A percentile compares a stretch with the other conserved stretches of the same genome.
These are phyloP conservation scores for Colletotrichum musae DNA, from an alignment of 2,329 filamentous ascomycete species.

Conservation along the genomic window DNA sequence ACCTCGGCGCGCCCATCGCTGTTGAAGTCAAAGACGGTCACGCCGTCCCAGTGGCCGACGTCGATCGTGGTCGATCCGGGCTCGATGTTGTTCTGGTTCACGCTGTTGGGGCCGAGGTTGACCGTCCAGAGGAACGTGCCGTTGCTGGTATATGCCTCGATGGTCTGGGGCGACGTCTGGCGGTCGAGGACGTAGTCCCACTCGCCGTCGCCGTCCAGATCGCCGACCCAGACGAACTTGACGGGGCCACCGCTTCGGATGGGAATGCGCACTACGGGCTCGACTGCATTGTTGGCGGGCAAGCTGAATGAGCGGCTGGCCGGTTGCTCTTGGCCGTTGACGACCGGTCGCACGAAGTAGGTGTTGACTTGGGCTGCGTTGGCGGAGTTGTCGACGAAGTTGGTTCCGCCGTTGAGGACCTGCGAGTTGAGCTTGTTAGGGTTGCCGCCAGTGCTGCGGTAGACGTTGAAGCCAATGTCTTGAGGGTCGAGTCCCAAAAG, in stretches of 20 bases:
- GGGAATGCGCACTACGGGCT: slow-evolving; percentile 42
- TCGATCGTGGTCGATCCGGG: slow-evolving; percentile 43
- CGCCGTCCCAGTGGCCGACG: slow-evolving; percentile 45
- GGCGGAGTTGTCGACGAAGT: slow-evolving; percentile 42
- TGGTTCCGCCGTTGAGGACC: slow-evolving; percentile 42
- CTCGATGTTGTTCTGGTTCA: slow-evolving; percentile 43
- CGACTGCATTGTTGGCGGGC: slow-evolving; percentile 27
- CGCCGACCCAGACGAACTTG: slow-evolving; percentile 46
- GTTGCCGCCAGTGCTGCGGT: slow-evolving; percentile 27
- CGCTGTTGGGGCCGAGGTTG: slow-evolving; percentile 43
- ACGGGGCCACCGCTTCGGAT: slow-evolving; percentile 41
- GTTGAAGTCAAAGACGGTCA: slow-evolving; percentile 46
- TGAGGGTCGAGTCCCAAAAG: slow-evolving; percentile 44
- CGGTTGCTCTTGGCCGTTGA: slow-evolving; percentile 40
- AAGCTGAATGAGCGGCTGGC: slow-evolving; percentile 40
- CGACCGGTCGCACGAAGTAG: slow-evolving; percentile 41
- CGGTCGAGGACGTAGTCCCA: slow-evolving; percentile 45
- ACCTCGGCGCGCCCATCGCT: slow-evolving; percentile 44
- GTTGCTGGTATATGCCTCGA: slow-evolving; percentile 42
- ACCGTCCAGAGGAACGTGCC: slow-evolving; percentile 44
- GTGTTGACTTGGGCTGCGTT: slow-evolving; percentile 39
- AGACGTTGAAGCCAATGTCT: slow-evolving; percentile 44
- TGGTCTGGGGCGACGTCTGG: slow-evolving; percentile 38
- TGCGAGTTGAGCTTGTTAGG: slow-evolving; percentile 39
- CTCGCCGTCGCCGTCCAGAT: slow-evolving; percentile 45